Evolutionary conservation across 2,329 filamentous ascomycete species (phyloP).

Genomic region (Pleurostoma richardsiae): DNA sequence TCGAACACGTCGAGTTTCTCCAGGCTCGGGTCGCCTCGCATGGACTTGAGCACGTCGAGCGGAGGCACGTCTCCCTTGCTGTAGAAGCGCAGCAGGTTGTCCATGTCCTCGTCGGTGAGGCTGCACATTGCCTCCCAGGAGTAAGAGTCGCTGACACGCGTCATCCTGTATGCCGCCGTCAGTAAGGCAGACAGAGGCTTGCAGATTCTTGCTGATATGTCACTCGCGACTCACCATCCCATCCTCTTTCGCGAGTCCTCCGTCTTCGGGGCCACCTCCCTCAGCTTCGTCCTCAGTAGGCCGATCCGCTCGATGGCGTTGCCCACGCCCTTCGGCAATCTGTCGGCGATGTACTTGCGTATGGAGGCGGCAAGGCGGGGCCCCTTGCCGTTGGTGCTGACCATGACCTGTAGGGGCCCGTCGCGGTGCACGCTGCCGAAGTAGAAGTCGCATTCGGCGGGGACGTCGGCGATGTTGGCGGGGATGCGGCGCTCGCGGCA

Average conservation of each 20-base stretch:
- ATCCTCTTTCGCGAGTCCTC: constrained; percentile 83
- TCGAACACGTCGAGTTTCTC: constrained; percentile 51
- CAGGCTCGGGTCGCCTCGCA: constrained; percentile 39
- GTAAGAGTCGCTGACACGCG: constrained; percentile 82
- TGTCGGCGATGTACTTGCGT: constrained; percentile 71
- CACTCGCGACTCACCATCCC: constrained; percentile 61
- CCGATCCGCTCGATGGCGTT: constrained; percentile 84
- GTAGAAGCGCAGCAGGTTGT: constrained; percentile 74
- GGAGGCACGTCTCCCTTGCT: constrained; percentile 47
- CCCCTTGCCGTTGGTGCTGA: constrained; percentile 95
- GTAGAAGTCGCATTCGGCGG: constrained; percentile 96
- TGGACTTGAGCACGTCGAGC: constrained; percentile 48
- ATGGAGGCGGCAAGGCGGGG: constrained; percentile 87
- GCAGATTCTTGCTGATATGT: too few relatives aligned
- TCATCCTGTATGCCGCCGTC: constrained; percentile 61
- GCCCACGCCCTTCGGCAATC: constrained; percentile 73
- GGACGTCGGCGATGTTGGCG: constrained; percentile 95
- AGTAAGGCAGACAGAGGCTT: too few relatives aligned
- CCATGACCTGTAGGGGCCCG: constrained; percentile 95
- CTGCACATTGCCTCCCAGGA: constrained; percentile 77
- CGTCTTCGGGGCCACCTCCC: constrained; percentile 65
- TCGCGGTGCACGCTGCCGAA: constrained; percentile 95
- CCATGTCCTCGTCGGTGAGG: constrained; percentile 81
- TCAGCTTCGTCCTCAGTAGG: constrained; percentile 69
- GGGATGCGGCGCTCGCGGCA: constrained; percentile 81